These are phyloP conservation scores for Hypseocharis bilobata DNA, from an alignment of 441 rosid genomes.

Conservation along the genomic window DNA sequence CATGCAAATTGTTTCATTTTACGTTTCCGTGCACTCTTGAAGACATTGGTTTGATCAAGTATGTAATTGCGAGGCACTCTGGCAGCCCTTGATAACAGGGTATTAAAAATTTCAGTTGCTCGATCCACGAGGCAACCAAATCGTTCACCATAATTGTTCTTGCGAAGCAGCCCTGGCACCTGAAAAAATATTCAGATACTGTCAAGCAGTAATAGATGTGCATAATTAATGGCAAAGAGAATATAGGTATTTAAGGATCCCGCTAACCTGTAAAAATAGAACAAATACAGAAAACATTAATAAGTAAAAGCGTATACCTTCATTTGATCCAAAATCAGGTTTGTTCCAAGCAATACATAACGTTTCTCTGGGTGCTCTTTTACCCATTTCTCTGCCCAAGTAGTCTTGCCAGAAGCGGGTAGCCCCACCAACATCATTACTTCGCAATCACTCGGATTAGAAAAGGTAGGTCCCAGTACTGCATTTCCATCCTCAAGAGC, in stretches of 20 bases:
- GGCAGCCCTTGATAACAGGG: constrained; percentile 26
- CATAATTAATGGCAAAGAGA: too few relatives aligned
- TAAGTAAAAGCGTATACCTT: constrained; percentile 16
- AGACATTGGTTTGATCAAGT: constrained; percentile 35
- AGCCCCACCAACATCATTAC: constrained; percentile 34
- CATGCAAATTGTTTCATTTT: constrained; percentile 25
- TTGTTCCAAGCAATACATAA: constrained; percentile 31
- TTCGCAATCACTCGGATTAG: constrained; percentile 19
- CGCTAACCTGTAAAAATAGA: not conserved
- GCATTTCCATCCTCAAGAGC: constrained; percentile 27
- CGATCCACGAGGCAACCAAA: constrained; percentile 22
- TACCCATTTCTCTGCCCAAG: constrained; percentile 35
- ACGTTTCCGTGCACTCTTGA: constrained; percentile 29
- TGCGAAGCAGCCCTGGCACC: constrained; percentile 29
- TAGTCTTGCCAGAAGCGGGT: constrained; percentile 35
- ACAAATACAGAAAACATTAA: constrained; percentile 4
- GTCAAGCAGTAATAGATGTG: too few relatives aligned
- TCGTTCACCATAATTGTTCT: constrained; percentile 23
- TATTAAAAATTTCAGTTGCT: constrained; percentile 24
- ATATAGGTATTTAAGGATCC: not conserved
- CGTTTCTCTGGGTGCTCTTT: constrained; percentile 31
- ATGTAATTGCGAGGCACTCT: constrained; percentile 26
- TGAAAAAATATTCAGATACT: constrained; percentile 11
- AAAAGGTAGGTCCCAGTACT: constrained; percentile 21
- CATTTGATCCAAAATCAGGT: constrained; percentile 33